Evolutionary conservation across 2,329 filamentous ascomycete genomes (phyloP).

Genomic region (Colletotrichum sp.): DNA sequence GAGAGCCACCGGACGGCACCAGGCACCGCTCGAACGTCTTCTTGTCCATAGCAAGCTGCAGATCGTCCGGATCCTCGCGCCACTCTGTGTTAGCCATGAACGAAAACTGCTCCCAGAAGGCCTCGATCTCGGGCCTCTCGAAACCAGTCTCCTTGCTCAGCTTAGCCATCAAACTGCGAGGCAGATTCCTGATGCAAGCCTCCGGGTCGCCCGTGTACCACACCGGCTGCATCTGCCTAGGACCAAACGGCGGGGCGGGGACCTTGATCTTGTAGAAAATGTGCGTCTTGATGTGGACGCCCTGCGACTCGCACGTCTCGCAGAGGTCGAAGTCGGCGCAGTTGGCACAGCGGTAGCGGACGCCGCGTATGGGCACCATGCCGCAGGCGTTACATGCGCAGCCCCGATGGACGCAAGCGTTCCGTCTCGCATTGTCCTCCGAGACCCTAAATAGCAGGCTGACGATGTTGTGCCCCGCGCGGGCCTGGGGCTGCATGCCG

Average conservation of each 20-base stretch:
- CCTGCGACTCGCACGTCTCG: constrained; percentile 85
- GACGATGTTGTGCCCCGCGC: constrained; percentile 79
- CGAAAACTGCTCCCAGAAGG: constrained; percentile 95
- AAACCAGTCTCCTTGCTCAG: constrained; percentile 77
- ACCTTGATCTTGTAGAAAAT: constrained; percentile 96
- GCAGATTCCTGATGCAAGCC: constrained; percentile 70
- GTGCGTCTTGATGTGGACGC: constrained; percentile 85
- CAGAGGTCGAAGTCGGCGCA: constrained; percentile 96
- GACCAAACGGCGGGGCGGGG: constrained; percentile 83
- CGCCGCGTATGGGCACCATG: constrained; percentile 85
- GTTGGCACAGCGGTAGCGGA: constrained; percentile 93
- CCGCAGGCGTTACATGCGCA: constrained; percentile 92
- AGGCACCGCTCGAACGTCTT: constrained; percentile 93
- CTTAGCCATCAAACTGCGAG: constrained; percentile 67
- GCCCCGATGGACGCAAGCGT: constrained; percentile 90
- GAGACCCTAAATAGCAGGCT: constrained; percentile 90
- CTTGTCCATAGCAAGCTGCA: constrained; percentile 86
- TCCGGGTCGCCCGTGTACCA: constrained; percentile 91
- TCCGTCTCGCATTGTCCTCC: constrained; percentile 86
- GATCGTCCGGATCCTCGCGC: constrained; percentile 77
- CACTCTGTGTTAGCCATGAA: constrained; percentile 90
- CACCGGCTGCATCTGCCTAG: constrained; percentile 79
- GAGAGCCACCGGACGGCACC: constrained; percentile 81
- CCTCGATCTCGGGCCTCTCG: constrained; percentile 87
- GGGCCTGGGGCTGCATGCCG: constrained; percentile 45